Evolutionary conservation across 108 stramenopile genomes (phyloP).

Genomic region (Fragilaria crotonensis): DNA sequence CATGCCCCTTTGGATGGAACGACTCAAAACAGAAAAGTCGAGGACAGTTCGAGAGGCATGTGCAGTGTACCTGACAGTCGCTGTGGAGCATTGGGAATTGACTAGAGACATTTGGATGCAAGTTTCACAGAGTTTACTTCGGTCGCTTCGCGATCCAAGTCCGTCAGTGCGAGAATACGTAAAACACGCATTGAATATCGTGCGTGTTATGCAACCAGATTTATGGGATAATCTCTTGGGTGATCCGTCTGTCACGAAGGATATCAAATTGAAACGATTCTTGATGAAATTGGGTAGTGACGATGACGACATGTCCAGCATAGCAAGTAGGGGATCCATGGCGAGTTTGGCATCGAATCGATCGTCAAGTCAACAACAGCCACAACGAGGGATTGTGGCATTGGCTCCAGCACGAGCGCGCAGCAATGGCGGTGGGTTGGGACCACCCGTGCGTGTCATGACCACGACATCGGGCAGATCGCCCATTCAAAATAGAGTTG

Average conservation of each 20-base stretch:
- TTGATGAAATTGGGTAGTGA: constrained; percentile 28
- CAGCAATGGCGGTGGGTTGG: constrained; percentile 8
- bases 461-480: constrained; percentile 1
- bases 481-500: background rate
- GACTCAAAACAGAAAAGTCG: constrained; percentile 58
- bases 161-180: constrained; percentile 54
- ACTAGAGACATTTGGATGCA: constrained; percentile 47
- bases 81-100: constrained; percentile 57
- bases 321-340: constrained; percentile 28
- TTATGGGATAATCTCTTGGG: constrained; percentile 47
- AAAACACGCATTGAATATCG: constrained; percentile 43
- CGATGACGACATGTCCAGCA: constrained; percentile 29
- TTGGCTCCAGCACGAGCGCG: background rate
- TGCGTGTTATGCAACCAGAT: constrained; percentile 38
- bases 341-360: constrained; percentile 11
- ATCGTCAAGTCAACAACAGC: background rate
- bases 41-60: constrained; percentile 75
- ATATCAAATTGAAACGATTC: constrained; percentile 38
- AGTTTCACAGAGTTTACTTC: constrained; percentile 42
- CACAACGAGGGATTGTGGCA: background rate
- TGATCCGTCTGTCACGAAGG: constrained; percentile 32
- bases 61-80: constrained; percentile 49
- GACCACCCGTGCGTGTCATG: constrained; percentile 17
- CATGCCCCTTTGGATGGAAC: constrained; percentile 59
- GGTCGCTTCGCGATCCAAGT: constrained; percentile 57